Percentiles rank a stretch among this genome's conserved stretches.
These are phyloP conservation scores for Hypoxylon sp. DNA, from an alignment of 2,329 filamentous ascomycete genomes.

Conservation along the genomic window DNA sequence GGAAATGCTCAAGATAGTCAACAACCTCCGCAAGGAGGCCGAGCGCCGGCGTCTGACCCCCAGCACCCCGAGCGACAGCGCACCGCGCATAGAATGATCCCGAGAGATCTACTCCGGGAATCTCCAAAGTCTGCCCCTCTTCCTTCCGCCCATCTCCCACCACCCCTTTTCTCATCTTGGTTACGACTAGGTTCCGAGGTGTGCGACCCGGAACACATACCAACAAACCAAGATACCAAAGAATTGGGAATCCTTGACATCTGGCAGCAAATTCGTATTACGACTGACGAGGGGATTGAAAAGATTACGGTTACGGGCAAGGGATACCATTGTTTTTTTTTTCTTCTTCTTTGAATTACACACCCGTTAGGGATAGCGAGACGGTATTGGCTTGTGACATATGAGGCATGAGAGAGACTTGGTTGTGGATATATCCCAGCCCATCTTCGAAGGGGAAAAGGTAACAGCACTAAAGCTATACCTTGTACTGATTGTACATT, in stretches of 20 bases:
- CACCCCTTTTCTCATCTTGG: too few species aligned
- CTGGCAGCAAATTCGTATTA: constrained; percentile 14
- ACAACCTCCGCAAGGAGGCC: constrained; percentile 84
- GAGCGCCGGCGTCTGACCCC: constrained; percentile 70
- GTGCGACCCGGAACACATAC: background rate
- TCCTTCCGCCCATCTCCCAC: too few species aligned
- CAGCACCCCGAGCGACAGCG: constrained; percentile 50
- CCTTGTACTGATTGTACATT: background rate
- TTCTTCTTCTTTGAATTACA: background rate
- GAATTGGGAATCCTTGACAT: constrained; percentile 1
- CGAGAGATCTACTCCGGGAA: background rate
- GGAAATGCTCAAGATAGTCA: constrained; percentile 91
- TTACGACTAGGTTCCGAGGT: background rate
- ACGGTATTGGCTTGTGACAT: background rate
- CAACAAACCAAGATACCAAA: constrained; percentile 1
- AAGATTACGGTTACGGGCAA: constrained; percentile 1
- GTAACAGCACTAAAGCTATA: background rate
- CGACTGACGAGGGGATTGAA: constrained; percentile 10
- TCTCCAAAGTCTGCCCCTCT: background rate
- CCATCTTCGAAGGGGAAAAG: background rate
- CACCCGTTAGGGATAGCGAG: background rate
- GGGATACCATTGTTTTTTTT: constrained; percentile 15
- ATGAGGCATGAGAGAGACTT: background rate
- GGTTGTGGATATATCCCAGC: background rate
- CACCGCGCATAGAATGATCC: constrained; percentile 54